These are phyloP conservation scores for Penicillium janthinellum DNA, from an alignment of 2,329 filamentous ascomycete genomes.

Conservation along the genomic window DNA sequence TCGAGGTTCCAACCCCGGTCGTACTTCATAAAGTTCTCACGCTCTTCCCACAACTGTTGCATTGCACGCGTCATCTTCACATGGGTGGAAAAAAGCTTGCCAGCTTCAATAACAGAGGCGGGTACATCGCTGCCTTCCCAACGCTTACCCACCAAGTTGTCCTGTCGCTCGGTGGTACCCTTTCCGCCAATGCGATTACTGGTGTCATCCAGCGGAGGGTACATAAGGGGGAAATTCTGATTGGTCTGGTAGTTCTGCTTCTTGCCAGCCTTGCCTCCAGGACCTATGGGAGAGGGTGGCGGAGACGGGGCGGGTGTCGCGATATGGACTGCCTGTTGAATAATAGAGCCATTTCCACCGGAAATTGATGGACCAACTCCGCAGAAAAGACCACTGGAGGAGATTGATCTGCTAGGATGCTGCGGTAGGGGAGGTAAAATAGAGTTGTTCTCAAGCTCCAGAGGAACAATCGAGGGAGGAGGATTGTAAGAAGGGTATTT, in stretches of 20 bases:
- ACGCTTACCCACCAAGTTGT: constrained; percentile 74
- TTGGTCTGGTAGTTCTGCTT: constrained; percentile 99
- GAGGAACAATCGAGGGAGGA: constrained; percentile 75
- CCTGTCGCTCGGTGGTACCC: constrained; percentile 77
- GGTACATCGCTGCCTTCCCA: constrained; percentile 95
- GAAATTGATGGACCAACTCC: constrained; percentile 52
- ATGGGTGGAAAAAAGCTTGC: constrained; percentile 83
- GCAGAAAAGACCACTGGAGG: constrained; percentile 64
- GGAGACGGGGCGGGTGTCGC: constrained; percentile 97
- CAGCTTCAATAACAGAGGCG: constrained; percentile 91
- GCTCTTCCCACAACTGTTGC: constrained; percentile 91
- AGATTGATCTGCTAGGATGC: constrained; percentile 65
- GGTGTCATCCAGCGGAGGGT: constrained; percentile 84
- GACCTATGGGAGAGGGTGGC: constrained; percentile 82
- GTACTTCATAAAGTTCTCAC: constrained; percentile 86
- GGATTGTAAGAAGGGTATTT: constrained; percentile 98
- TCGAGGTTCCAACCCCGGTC: constrained; percentile 81
- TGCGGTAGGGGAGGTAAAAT: constrained; percentile 83
- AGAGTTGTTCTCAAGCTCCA: constrained; percentile 88
- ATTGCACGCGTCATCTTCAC: constrained; percentile 91
- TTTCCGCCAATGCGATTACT: constrained; percentile 92
- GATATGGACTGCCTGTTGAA: constrained; percentile 95
- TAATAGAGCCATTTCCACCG: constrained; percentile 65
- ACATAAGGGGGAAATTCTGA: constrained; percentile 97
- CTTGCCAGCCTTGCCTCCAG: constrained; percentile 87